phyloP scores from a whole-genome alignment of 2,329 filamentous ascomycete genomes.

The Fusarium sp. region DNA sequence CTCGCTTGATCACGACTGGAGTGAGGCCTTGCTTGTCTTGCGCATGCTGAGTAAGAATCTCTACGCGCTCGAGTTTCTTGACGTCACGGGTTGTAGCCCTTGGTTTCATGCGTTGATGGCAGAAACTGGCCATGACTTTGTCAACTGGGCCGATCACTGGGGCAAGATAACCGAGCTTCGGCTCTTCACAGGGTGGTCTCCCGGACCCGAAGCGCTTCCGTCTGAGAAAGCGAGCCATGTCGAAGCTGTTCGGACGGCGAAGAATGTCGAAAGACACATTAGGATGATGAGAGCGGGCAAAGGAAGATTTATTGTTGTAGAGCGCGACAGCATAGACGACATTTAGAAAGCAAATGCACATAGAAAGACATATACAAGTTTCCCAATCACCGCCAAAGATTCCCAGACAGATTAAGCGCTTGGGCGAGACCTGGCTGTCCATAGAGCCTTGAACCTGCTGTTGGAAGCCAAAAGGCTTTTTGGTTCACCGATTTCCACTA shows the following conservation, averaged over 20 bases:
- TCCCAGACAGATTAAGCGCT: neutral
- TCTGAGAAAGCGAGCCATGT: slow-evolving; percentile 53
- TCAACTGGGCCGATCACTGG: slow-evolving; percentile 69
- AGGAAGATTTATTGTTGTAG: slow-evolving; percentile 64
- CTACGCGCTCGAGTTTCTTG: slow-evolving; percentile 71
- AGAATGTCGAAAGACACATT: slow-evolving; percentile 63
- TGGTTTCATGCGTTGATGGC: slow-evolving; percentile 66
- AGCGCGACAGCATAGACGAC: slow-evolving; percentile 54
- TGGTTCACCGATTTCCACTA: slow-evolving; percentile 48
- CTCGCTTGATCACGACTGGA: slow-evolving; percentile 69
- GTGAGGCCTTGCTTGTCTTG: slow-evolving; percentile 69
- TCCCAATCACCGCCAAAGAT: neutral
- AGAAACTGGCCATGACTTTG: slow-evolving; percentile 59
- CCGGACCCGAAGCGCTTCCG: slow-evolving; percentile 52
- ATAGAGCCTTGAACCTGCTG: slow-evolving; percentile 45
- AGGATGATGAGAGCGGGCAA: slow-evolving; percentile 60
- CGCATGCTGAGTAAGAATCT: slow-evolving; percentile 66
- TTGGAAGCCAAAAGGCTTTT: slow-evolving; percentile 37
- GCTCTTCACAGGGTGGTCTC: slow-evolving; percentile 60
- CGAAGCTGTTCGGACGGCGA: slow-evolving; percentile 57
- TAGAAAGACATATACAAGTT: neutral
- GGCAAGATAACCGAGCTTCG: slow-evolving; percentile 64
- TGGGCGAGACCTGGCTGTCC: slow-evolving; percentile 48
- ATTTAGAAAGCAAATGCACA: slow-evolving; percentile 22
- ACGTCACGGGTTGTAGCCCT: slow-evolving; percentile 69